Base-by-base conservation (phyloP, 371 early-diverging fungal genomes). In the Circinella umbellata region DNA sequence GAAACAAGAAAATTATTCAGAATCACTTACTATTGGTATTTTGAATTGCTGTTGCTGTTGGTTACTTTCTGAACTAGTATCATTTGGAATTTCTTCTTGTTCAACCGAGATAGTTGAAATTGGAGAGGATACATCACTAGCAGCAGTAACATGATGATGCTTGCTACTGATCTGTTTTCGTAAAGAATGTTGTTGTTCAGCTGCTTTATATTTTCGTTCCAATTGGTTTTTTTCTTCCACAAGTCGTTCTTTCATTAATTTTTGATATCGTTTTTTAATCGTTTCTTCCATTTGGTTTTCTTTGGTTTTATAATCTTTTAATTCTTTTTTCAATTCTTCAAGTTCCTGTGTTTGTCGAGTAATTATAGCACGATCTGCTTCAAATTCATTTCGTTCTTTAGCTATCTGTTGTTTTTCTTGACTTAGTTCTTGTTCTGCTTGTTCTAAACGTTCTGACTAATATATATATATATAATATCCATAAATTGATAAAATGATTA, bases 211-310 rank as follows among this genome's bases (percentile, higher is more conserved):
- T 53, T 71, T 76, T 3, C 73, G 59, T 62, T 81, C 79, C 73
- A 76, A 77, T n/a, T 76, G 76, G 34, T 72, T 70, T 59, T 67
- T 73, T 53, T 81, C 83, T 59, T 81, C 86, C 54, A 73, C 73
- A 6, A 83, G 11, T 47, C 75, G 72, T 38, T 83, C 82, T 49
- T 76, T 78, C 72, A 82, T 72, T 34, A 83, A 49, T 36, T 79
- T 81, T 18, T 80, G 78, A 61, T 86, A 84, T 47, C 82, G 84
- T n/a, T 20, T 70, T 63, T 81, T 79, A 10, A 80, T 72, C 4
- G 69, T 70, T 49, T 83, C 82, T 61, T 82, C 76, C 17, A 80
- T 73, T 39, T 67, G 74, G 1, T 70, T 70, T 47, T 79, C 86
- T 49, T 81, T 77, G 38, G 76, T 76, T 34, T 73, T 73, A 35